These are phyloP conservation scores for Colletotrichum noveboracense DNA, from an alignment of 2,329 filamentous ascomycete genomes.

Conservation along the genomic window DNA sequence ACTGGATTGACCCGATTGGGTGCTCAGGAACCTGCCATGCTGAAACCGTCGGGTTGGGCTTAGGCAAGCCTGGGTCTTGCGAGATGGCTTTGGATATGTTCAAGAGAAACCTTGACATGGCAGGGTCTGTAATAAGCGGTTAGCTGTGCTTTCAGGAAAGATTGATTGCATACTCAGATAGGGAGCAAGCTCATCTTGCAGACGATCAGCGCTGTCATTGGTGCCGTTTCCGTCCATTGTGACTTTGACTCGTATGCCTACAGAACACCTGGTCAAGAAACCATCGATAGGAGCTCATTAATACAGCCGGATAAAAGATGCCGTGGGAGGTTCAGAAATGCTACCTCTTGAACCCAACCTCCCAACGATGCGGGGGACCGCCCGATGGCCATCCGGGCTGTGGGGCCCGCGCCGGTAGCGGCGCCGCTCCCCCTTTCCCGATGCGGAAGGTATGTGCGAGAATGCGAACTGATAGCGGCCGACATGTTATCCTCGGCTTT, in stretches of 20 bases:
- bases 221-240: background rate
- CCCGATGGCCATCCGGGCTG: background rate
- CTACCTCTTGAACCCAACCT: background rate
- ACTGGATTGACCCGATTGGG: conserved; percentile 10
- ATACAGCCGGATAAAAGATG: background rate
- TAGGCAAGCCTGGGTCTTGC: conserved; percentile 38
- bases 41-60: conserved; percentile 36
- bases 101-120: background rate
- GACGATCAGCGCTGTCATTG: background rate
- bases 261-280: background rate
- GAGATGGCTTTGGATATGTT: background rate
- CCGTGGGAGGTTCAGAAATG: background rate
- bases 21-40: conserved; percentile 31
- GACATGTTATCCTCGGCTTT: background rate
- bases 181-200: background rate
- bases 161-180: background rate
- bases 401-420: background rate
- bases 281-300: background rate
- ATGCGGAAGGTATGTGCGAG: background rate
- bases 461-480: background rate
- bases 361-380: background rate
- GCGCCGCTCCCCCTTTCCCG: background rate
- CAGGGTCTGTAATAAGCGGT: background rate
- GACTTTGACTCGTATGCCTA: background rate
- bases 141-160: rapidly evolving